A percentile compares a stretch with the other conserved stretches of the same genome.
Evolutionary conservation across 306 rosid genomes (phyloP).

Genomic region (Oemleria cerasiformis): DNA sequence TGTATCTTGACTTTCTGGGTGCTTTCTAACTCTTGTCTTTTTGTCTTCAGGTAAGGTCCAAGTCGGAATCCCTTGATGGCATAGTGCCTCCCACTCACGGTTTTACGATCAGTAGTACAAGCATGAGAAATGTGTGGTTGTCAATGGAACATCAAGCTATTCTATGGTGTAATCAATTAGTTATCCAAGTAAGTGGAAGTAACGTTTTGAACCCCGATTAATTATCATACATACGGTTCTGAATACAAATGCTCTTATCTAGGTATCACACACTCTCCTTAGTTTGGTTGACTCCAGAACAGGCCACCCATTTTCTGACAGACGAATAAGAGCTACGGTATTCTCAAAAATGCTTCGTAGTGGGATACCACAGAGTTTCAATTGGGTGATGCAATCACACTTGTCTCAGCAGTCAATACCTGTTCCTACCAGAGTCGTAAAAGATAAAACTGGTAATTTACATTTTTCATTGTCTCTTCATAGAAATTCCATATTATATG

Average conservation of each 20-base stretch:
- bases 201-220: constrained; percentile 16
- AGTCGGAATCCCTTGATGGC: constrained; percentile 80
- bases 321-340: constrained; percentile 57
- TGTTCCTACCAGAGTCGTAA: constrained; percentile 40
- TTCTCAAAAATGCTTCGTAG: constrained; percentile 83
- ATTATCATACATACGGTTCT: constrained; percentile 31
- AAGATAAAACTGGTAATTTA: constrained; percentile 59
- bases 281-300: constrained; percentile 76
- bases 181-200: constrained; percentile 69
- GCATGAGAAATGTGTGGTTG: constrained; percentile 95
- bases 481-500: background rate
- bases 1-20: constrained; percentile 18
- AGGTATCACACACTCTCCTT: constrained; percentile 95
- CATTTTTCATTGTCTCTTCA: background rate
- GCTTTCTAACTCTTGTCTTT: constrained; percentile 23
- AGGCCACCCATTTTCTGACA: constrained; percentile 67
- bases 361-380: constrained; percentile 70
- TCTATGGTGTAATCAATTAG: constrained; percentile 96
- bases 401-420: constrained; percentile 40
- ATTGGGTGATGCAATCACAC: constrained; percentile 50
- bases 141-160: constrained; percentile 99
- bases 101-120: constrained; percentile 90
- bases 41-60: constrained; percentile 62
- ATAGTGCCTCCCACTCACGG: constrained; percentile 98
- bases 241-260: constrained; percentile 36